Evolutionary conservation across 257 asterid genomes (phyloP), one percentile per base, ranked within the genome.

Genomic region (Cordia subcordata): DNA sequence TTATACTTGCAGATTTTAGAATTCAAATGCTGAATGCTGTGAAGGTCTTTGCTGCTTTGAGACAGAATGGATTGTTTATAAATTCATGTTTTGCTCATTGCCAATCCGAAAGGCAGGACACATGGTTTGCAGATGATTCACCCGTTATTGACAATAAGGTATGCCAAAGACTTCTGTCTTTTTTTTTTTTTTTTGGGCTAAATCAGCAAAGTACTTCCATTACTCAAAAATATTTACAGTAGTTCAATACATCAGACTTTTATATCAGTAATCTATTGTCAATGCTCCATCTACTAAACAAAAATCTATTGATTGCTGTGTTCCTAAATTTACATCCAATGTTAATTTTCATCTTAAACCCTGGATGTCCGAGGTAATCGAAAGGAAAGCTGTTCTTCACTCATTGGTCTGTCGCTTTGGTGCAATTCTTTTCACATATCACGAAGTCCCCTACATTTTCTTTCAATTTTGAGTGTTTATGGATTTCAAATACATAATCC

Each of bases 61-160:
- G 49, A 37, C 79, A 82, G 55, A 89, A 73, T 13, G 99, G 97
- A 20, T 45, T 93, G 52, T 93, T 85, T 75, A 49, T 93, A 65
- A 93, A 93, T 70, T 89, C 99, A 22, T 93, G 99, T 65, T 93
- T 93, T 21, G 92, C 97, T 39, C 99, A 93, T 68, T 87, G 99
- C 80, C 99, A 89, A 67, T 81, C 99, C 0, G 99, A 93, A 83
- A 83, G 94, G 81, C 96, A 89, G 75, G 96, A 93, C 55, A 86
- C 96, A 0, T 93, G 99, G 99, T 89, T 85, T 33, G 82, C 94
- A 0, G 88, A 80, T 55, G 72, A 83, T 62, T 86, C 97, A 13
- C 99, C 99, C 14, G 64, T 62, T 3, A 49, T 93, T 12, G 65
- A 70, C 70, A 78, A 75, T 69, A 83, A 81, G 97, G 99, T 88